Percentiles rank a stretch among this genome's conserved stretches.
phyloP scores from a whole-genome alignment of 2,329 filamentous ascomycete genomes.

The Epichloe brachyelytri region DNA sequence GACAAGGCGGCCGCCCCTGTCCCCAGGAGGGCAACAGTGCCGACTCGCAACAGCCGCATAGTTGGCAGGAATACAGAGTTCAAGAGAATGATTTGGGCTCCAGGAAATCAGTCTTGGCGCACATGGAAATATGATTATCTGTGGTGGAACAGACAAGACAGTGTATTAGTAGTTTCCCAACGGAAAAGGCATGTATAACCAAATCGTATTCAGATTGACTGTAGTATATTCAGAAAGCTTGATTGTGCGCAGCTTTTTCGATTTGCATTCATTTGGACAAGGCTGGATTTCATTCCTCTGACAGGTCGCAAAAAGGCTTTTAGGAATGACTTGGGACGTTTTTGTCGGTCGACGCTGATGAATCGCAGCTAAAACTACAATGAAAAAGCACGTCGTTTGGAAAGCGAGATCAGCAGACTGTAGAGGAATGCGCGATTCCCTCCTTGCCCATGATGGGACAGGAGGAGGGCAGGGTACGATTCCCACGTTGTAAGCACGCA shows the following conservation, averaged over 20 bases:
- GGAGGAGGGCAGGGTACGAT: background rate
- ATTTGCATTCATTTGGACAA: background rate
- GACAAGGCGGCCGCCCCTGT: constrained; percentile 5
- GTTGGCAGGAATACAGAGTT: too few species aligned
- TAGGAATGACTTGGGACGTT: background rate
- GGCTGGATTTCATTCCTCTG: background rate
- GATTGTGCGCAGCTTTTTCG: background rate
- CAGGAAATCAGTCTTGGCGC: too few species aligned
- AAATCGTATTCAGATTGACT: background rate
- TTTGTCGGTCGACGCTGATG: background rate
- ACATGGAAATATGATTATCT: too few species aligned
- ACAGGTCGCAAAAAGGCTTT: too few species aligned
- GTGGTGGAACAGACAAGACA: too few species aligned
- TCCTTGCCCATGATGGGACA: background rate
- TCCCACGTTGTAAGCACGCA: too few species aligned
- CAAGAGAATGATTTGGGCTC: too few species aligned
- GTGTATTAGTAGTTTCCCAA: too few species aligned
- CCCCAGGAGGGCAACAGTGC: constrained; percentile 8
- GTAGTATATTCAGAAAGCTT: background rate
- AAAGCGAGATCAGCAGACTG: background rate
- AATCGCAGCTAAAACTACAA: background rate
- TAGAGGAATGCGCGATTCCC: background rate
- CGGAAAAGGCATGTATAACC: too few species aligned
- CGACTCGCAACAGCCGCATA: constrained; percentile 9
- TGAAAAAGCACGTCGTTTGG: background rate